A percentile compares a stretch with the other conserved stretches of the same genome.
These are phyloP conservation scores for Colletotrichum euphorbiae DNA, from an alignment of 2,329 filamentous ascomycete species.

Conservation along the genomic window DNA sequence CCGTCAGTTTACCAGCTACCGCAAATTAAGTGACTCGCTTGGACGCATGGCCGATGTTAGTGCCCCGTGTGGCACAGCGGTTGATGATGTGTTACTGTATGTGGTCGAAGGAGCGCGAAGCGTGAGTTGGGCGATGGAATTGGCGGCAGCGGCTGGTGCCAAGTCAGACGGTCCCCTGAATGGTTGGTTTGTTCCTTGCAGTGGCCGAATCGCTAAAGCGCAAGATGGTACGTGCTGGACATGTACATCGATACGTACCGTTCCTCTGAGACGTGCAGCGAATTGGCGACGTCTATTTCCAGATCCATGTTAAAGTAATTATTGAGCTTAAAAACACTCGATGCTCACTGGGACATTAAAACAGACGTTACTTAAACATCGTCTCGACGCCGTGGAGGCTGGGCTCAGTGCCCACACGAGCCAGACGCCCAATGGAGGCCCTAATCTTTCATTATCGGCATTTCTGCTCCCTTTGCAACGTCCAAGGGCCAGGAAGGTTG, in stretches of 20 bases:
- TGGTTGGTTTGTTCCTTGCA: conserved; percentile 31
- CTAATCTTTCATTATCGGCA: too few relatives aligned
- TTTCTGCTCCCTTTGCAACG: too few relatives aligned
- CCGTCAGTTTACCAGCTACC: too few relatives aligned
- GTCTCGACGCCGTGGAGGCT: conserved; percentile 4
- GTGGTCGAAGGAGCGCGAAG: too few relatives aligned
- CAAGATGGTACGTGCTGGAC: conserved; percentile 6
- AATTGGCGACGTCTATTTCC: conserved; percentile 24
- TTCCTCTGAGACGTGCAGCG: conserved; percentile 4
- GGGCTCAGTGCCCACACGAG: too few relatives aligned
- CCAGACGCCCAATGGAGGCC: too few relatives aligned
- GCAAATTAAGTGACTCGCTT: conserved; percentile 28
- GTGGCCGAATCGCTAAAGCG: conserved; percentile 4
- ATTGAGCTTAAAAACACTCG: conserved; percentile 11
- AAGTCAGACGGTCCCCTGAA: conserved; percentile 28
- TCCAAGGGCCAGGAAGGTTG: neutral
- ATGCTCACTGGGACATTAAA: conserved; percentile 3
- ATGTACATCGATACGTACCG: neutral
- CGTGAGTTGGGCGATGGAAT: too few relatives aligned
- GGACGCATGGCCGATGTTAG: conserved; percentile 21
- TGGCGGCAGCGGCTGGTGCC: conserved; percentile 24
- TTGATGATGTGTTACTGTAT: too few relatives aligned
- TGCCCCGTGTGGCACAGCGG: too few relatives aligned
- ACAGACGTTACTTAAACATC: conserved; percentile 34
- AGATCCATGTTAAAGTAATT: conserved; percentile 13